Percentiles rank a stretch among this genome's conserved stretches.
Conservation (phyloP, 768 basidiomycete species). For the Suillus tomentosus region DNA sequence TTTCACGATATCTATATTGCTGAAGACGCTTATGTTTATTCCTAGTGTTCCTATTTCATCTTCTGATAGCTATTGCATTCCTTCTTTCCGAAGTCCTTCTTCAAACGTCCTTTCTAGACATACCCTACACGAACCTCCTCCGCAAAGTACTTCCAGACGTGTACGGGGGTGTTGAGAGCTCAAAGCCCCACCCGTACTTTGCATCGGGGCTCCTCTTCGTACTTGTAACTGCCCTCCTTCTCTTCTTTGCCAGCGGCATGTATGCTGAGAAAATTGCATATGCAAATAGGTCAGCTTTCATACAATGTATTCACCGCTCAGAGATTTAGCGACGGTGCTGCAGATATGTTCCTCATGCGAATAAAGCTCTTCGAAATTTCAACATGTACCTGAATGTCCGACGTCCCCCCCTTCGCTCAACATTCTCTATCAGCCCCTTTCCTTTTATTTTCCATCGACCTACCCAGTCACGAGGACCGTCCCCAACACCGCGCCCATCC, state of each 20-base stretch:
- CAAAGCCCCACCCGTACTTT: constrained; percentile 70
- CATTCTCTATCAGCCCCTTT: constrained; percentile 46
- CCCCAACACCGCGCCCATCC: constrained; percentile 36
- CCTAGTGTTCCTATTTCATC: constrained; percentile 74
- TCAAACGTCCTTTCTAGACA: constrained; percentile 62
- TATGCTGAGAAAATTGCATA: constrained; percentile 96
- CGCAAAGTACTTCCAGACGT: constrained; percentile 52
- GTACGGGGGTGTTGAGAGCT: constrained; percentile 41
- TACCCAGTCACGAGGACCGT: constrained; percentile 23
- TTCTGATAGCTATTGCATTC: constrained; percentile 68
- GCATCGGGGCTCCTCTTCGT: constrained; percentile 83
- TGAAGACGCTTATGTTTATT: constrained; percentile 20
- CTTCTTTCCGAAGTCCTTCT: constrained; percentile 77
- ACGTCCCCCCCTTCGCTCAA: constrained; percentile 68
- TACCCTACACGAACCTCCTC: constrained; percentile 60
- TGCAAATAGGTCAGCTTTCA: constrained; percentile 74
- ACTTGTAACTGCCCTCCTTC: constrained; percentile 82
- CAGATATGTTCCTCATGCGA: constrained; percentile 97
- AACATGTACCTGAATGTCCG: constrained; percentile 98
- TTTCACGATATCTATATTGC: constrained; percentile 22
- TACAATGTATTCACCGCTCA: constrained; percentile 19
- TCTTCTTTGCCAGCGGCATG: constrained; percentile 97
- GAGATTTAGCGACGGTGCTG: constrained; percentile 13
- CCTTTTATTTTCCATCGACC: constrained; percentile 39
- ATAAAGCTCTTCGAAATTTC: constrained; percentile 85